Evolutionary conservation across 257 asterid species (phyloP).

Genomic region (Parsonsia alboflavescens): DNA sequence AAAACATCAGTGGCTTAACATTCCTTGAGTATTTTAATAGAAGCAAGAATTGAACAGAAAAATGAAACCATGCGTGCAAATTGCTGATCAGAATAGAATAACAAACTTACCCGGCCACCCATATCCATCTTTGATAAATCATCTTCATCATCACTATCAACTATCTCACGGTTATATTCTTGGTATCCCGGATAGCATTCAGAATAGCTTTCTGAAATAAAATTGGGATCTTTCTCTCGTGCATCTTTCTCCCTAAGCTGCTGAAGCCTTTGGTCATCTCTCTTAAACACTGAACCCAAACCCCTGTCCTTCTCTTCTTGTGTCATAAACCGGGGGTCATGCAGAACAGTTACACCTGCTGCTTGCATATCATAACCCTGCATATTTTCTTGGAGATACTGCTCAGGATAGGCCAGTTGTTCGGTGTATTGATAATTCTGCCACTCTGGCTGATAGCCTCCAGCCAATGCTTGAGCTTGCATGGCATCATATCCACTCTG

Average conservation of each 20-base stretch:
- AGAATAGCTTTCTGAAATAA: conserved; percentile 94
- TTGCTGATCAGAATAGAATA: neutral
- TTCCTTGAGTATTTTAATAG: neutral
- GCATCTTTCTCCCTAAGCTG: conserved; percentile 95
- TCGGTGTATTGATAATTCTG: conserved; percentile 87
- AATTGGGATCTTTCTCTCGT: conserved; percentile 96
- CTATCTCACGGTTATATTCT: conserved; percentile 91
- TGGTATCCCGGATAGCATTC: conserved; percentile 99
- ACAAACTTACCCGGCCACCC: conserved; percentile 88
- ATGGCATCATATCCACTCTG: conserved; percentile 75
- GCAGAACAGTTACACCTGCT: conserved; percentile 41
- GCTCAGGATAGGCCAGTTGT: conserved; percentile 83
- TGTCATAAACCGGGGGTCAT: conserved; percentile 82
- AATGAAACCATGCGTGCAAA: neutral
- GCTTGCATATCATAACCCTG: conserved; percentile 70
- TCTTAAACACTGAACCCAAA: conserved; percentile 93
- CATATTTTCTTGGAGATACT: conserved; percentile 76
- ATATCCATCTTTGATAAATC: conserved; percentile 98
- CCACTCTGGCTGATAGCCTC: conserved; percentile 85
- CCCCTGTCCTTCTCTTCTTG: conserved; percentile 99
- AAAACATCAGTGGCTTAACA: neutral
- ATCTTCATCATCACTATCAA: conserved; percentile 92
- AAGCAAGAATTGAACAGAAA: neutral
- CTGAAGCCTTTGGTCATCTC: conserved; percentile 90
- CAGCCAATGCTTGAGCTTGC: conserved; percentile 74